Evolutionary conservation across 1,139 yeast genomes (phyloP), one percentile per base, ranked within the genome.

Genomic region (Saccharomycopsis hybrid): DNA sequence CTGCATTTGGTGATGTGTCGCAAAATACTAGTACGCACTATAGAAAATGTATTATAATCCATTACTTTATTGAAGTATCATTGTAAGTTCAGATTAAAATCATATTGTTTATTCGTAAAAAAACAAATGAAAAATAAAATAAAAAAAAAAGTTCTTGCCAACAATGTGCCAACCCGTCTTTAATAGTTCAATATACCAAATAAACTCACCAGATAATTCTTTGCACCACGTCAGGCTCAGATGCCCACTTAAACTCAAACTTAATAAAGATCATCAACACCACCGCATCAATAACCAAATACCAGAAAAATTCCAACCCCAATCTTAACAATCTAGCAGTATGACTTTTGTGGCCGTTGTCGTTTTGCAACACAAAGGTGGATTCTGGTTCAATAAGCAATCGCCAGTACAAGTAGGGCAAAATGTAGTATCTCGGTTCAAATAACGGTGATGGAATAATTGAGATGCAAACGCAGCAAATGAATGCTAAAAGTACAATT

Each of bases 401-500:
- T 59, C 97, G 74, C 79, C 90, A 89, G 37, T 89, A 62, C 11
- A 85, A 63, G 60, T 79, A 80, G 2, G 98, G 97, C 2, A 87
- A 61, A 47, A 92, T 85, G 64, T 84, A 92, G 65, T 94, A 92
- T 50, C 98, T 76, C 44, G 97, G 96, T 64, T 92, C 99, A 60
- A 94, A 80, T 55, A 92, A 70, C 7, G 98, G 97, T 0, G 96
- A 82, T 11, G 97, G 96, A 0, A 85, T 77, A 29, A 92, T 71
- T 0, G 94, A 84, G 2, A 79, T 63, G 2, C 74, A 60, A 0
- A 77, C 71, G 31, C 90, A 83, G 0, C 69, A 65, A 1, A 80
- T 53, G 53, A 73, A 79, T 1, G 80, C 76, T 7, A 76, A 66
- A 4, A 74, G n/a, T 1, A 48, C 33, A 40, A 29, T 18, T 24